Evolutionary conservation across 352 stramenopile species (phyloP).

Genomic region (Globisporangium acanthophoron): DNA sequence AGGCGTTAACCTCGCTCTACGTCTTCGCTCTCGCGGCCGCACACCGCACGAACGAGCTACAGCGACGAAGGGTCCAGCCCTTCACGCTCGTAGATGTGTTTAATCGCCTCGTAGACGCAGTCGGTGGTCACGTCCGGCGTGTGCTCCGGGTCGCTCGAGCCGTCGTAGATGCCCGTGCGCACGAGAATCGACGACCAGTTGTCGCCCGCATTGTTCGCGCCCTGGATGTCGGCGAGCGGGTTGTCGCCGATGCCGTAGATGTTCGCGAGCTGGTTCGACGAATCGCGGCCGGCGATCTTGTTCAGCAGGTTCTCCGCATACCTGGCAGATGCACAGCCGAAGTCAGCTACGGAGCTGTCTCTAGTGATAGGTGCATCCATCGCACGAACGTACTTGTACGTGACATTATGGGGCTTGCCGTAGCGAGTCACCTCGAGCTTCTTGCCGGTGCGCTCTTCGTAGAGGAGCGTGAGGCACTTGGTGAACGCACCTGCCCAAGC

Average conservation of each 20-base stretch:
- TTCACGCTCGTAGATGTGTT: conserved; percentile 67
- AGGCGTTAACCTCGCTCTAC: conserved; percentile 2
- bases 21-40: not conserved
- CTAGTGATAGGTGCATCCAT: not conserved
- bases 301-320: conserved; percentile 70
- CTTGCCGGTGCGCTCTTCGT: conserved; percentile 59
- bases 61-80: conserved; percentile 35
- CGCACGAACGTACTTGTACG: conserved; percentile 59
- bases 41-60: conserved; percentile 3
- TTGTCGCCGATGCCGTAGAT: conserved; percentile 91
- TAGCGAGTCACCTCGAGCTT: conserved; percentile 71
- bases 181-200: conserved; percentile 86
- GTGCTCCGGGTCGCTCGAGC: conserved; percentile 54
- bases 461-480: conserved; percentile 64
- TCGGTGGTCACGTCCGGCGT: conserved; percentile 55
- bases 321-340: conserved; percentile 16
- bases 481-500: conserved; percentile 54
- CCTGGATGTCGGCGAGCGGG: conserved; percentile 80
- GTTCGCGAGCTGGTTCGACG: conserved; percentile 32
- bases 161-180: conserved; percentile 81
- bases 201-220: conserved; percentile 77
- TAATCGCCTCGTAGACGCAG: conserved; percentile 67
- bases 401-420: conserved; percentile 81
- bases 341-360: not conserved
- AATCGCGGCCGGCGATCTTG: conserved; percentile 31